A percentile compares a stretch with the other conserved stretches of the same genome.
These are phyloP conservation scores for Cyberlindnera americana DNA, from an alignment of 805 yeast genomes.

Conservation along the genomic window DNA sequence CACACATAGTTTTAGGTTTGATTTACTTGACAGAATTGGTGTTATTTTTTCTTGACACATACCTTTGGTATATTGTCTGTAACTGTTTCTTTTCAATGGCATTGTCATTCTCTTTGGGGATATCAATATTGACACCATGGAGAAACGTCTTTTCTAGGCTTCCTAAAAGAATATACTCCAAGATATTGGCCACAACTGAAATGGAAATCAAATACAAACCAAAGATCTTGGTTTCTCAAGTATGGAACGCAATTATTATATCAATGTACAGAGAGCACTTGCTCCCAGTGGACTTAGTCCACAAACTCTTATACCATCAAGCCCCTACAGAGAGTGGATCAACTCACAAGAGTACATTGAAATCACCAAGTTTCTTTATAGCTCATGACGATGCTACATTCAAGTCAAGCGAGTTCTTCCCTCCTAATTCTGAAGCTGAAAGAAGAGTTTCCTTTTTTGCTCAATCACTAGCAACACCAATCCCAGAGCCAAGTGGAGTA, in stretches of 20 bases:
- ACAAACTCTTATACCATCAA: conserved; percentile 53
- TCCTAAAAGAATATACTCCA: conserved; percentile 73
- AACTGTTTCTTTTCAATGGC: conserved; percentile 70
- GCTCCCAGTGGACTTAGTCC: conserved; percentile 68
- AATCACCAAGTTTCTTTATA: conserved; percentile 75
- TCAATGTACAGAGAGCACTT: conserved; percentile 82
- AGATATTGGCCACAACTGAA: conserved; percentile 44
- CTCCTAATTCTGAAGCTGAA: conserved; percentile 68
- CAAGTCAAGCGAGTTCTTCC: conserved; percentile 56
- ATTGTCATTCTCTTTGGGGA: conserved; percentile 70
- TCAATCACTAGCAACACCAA: conserved; percentile 81
- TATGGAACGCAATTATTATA: conserved; percentile 83
- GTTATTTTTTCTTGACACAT: conserved; percentile 76
- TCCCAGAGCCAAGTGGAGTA: conserved; percentile 65
- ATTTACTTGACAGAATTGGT: conserved; percentile 61
- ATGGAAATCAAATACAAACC: conserved; percentile 42
- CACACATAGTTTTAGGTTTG: conserved; percentile 50
- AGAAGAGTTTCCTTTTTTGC: conserved; percentile 86
- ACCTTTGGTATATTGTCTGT: conserved; percentile 82
- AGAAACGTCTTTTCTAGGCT: conserved; percentile 70
- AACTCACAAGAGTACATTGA: conserved; percentile 37
- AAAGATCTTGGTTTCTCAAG: conserved; percentile 57
- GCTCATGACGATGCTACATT: conserved; percentile 78
- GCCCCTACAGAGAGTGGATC: conserved; percentile 31
- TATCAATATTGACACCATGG: conserved; percentile 88